phyloP scores from a whole-genome alignment of 352 stramenopile species.

The Pythium volutum region DNA sequence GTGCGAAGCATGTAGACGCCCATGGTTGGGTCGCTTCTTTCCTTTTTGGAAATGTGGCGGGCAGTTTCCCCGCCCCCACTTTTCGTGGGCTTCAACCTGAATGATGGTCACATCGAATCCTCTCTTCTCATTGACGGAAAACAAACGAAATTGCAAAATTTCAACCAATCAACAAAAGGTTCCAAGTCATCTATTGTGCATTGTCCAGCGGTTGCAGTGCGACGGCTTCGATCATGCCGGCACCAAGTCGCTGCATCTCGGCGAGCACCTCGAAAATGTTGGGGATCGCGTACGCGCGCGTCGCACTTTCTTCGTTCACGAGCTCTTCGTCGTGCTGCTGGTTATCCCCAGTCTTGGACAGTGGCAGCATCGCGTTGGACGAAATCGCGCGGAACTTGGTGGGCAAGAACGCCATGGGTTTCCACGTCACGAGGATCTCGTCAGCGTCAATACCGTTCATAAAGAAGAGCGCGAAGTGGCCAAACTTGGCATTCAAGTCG shows the following conservation, averaged over 20 bases:
- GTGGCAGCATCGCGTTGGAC: constrained; percentile 50
- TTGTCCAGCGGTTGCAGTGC: constrained; percentile 53
- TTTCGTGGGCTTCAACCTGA: constrained; percentile 15
- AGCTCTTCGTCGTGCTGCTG: constrained; percentile 20
- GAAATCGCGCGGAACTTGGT: constrained; percentile 81
- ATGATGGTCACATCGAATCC: constrained; percentile 15
- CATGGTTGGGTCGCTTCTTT: constrained; percentile 3
- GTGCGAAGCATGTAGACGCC: constrained; percentile 4
- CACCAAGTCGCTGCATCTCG: constrained; percentile 67
- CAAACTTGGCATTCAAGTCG: constrained; percentile 53
- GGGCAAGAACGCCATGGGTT: constrained; percentile 74
- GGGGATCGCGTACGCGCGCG: constrained; percentile 49
- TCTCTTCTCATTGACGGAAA: constrained; percentile 12
- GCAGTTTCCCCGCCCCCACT: neutral
- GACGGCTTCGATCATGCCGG: constrained; percentile 55
- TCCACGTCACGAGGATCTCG: constrained; percentile 78
- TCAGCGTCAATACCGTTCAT: constrained; percentile 58
- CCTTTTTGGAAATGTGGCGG: neutral
- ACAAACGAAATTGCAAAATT: constrained; percentile 15
- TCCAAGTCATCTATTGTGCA: constrained; percentile 20
- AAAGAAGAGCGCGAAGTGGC: constrained; percentile 78
- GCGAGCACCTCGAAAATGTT: constrained; percentile 78
- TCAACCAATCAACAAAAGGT: constrained; percentile 17
- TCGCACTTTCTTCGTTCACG: constrained; percentile 22
- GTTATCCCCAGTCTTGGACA: constrained; percentile 35